Conservation (phyloP, 345 rosid species). For the Mangifera indica region DNA sequence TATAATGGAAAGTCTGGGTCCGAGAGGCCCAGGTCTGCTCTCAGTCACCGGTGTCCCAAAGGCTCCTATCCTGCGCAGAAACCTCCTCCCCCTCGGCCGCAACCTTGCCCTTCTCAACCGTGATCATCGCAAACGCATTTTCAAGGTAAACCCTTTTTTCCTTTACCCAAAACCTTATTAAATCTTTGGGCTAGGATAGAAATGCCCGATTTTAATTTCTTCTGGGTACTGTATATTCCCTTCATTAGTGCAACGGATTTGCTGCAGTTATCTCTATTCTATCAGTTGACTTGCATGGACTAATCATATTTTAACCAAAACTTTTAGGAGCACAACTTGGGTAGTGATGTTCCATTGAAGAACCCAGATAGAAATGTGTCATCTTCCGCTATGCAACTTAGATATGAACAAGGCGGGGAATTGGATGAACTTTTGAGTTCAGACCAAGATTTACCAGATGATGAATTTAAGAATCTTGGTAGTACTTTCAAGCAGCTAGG, state of each 20-base stretch:
- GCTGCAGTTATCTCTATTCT: not conserved
- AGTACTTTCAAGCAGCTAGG: constrained; percentile 59
- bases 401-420: constrained; percentile 33
- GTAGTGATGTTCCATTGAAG: constrained; percentile 82
- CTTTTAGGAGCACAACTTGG: constrained; percentile 66
- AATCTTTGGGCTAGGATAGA: not conserved
- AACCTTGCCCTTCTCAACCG: constrained; percentile 64
- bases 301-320: not conserved
- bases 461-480: constrained; percentile 55
- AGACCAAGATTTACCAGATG: constrained; percentile 24
- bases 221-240: not conserved
- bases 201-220: no score
- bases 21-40: constrained; percentile 69
- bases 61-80: constrained; percentile 54
- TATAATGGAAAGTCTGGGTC: constrained; percentile 71
- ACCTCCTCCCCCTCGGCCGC: constrained; percentile 64
- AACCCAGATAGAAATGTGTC: constrained; percentile 74
- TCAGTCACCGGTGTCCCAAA: constrained; percentile 57
- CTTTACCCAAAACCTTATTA: not conserved
- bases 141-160: constrained; percentile 48
- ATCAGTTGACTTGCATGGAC: not conserved
- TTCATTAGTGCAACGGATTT: not conserved
- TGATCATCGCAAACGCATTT: constrained; percentile 50
- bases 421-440: constrained; percentile 13
- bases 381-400: constrained; percentile 77